A percentile compares a stretch with the other conserved stretches of the same genome.
These are phyloP conservation scores for Mimosa pudica DNA, from an alignment of 306 rosid species.

Conservation along the genomic window DNA sequence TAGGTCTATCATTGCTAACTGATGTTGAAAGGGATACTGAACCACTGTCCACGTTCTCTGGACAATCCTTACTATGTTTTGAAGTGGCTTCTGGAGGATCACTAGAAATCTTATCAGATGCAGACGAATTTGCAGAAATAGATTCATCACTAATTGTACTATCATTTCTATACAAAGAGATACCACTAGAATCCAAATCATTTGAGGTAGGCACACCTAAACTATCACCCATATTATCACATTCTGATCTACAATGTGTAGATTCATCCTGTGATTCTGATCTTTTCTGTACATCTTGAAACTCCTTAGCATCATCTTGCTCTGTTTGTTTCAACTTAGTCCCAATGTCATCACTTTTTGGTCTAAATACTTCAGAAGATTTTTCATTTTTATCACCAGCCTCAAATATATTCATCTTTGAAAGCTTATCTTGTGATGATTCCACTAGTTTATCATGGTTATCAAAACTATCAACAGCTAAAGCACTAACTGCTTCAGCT, in stretches of 20 bases:
- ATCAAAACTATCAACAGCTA: conserved; percentile 33
- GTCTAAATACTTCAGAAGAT: conserved; percentile 39
- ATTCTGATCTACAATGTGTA: conserved; percentile 44
- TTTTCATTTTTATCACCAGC: conserved; percentile 43
- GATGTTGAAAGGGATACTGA: conserved; percentile 37
- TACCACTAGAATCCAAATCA: conserved; percentile 38
- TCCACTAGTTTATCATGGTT: conserved; percentile 38
- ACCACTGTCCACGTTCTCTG: conserved; percentile 45
- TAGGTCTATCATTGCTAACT: conserved; percentile 58
- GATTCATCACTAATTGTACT: conserved; percentile 35
- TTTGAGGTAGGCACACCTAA: conserved; percentile 32
- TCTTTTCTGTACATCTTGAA: conserved; percentile 26
- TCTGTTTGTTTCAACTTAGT: conserved; percentile 36
- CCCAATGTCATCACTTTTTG: conserved; percentile 31
- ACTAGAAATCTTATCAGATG: conserved; percentile 44
- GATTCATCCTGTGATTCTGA: conserved; percentile 33
- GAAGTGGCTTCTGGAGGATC: conserved; percentile 44
- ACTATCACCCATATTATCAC: conserved; percentile 29
- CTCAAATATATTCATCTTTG: conserved; percentile 30
- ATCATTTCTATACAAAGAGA: conserved; percentile 45
- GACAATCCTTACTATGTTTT: conserved; percentile 45
- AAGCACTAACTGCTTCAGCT: conserved; percentile 48
- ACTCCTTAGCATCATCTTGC: conserved; percentile 35
- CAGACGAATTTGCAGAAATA: conserved; percentile 37
- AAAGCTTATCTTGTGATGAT: conserved; percentile 40